A percentile compares a stretch with the other conserved stretches of the same genome.
These are phyloP conservation scores for Gentiana macrophylla DNA, from an alignment of 257 asterid species.

Conservation along the genomic window DNA sequence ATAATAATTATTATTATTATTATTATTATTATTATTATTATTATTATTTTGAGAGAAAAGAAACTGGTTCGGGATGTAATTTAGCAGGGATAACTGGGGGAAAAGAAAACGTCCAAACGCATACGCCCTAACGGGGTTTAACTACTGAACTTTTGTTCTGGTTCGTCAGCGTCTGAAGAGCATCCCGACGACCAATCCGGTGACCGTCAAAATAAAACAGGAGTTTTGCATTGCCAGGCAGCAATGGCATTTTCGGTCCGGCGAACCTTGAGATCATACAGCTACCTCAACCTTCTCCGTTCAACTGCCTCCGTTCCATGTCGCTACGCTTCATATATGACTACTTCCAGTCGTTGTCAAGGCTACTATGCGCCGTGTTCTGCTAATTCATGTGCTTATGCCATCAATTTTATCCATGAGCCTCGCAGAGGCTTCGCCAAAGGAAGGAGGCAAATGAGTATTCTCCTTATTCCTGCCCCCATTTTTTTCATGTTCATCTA, in stretches of 20 bases:
- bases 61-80: too few species aligned
- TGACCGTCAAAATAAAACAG: too few species aligned
- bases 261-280: slow-evolving; percentile 45
- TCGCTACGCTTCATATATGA: slow-evolving; percentile 18
- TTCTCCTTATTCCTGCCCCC: slow-evolving; percentile 5
- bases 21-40: too few species aligned
- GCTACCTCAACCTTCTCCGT: slow-evolving; percentile 22
- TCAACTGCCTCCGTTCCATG: slow-evolving; percentile 21
- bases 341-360: slow-evolving; percentile 19
- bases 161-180: too few species aligned
- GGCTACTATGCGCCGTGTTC: slow-evolving; percentile 17
- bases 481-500: too few species aligned
- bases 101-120: too few species aligned
- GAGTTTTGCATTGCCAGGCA: not conserved
- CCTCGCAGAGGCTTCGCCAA: slow-evolving; percentile 58
- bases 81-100: too few species aligned
- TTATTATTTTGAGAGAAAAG: too few species aligned
- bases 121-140: too few species aligned
- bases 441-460: slow-evolving; percentile 55
- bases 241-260: slow-evolving; percentile 47
- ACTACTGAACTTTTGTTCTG: too few species aligned
- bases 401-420: slow-evolving; percentile 15
- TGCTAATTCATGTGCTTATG: slow-evolving; percentile 12
- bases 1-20: too few species aligned
- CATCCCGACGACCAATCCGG: too few species aligned